phyloP scores from a whole-genome alignment of 768 basidiomycete species.

The Hericium rajendrae region DNA sequence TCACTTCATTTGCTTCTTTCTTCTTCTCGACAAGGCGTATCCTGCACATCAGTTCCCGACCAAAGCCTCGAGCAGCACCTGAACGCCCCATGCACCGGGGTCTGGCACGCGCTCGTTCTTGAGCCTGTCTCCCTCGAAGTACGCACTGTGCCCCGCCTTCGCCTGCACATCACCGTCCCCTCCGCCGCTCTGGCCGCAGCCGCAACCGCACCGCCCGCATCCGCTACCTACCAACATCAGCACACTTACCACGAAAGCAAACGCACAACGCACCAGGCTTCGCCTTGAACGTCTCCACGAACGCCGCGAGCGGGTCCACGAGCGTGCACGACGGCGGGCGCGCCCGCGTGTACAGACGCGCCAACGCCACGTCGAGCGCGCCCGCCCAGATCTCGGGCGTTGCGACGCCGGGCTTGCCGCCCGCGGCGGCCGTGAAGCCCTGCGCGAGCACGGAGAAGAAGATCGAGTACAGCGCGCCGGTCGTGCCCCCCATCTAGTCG shows the following conservation, averaged over 20 bases:
- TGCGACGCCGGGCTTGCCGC: slow-evolving; percentile 23
- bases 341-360: slow-evolving; percentile 74
- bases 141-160: slow-evolving; percentile 83
- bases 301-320: slow-evolving; percentile 83
- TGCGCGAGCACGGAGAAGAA: slow-evolving; percentile 86
- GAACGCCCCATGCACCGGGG: slow-evolving; percentile 90
- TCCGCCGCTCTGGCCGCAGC: slow-evolving; percentile 62
- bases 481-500: slow-evolving; percentile 85
- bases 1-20: too few relatives aligned
- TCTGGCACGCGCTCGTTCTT: slow-evolving; percentile 59
- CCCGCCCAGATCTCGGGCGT: slow-evolving; percentile 48
- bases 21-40: too few relatives aligned
- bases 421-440: slow-evolving; percentile 38
- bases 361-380: slow-evolving; percentile 49
- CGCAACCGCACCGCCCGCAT: slow-evolving; percentile 35
- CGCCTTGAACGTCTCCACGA: slow-evolving; percentile 40
- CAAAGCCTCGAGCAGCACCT: slow-evolving; percentile 56
- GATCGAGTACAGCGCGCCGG: slow-evolving; percentile 86
- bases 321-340: slow-evolving; percentile 86
- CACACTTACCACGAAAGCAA: not conserved
- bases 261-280: slow-evolving; percentile 9
- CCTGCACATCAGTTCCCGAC: too few relatives aligned
- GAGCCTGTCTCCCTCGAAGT: slow-evolving; percentile 64
- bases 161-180: slow-evolving; percentile 64
- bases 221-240: not conserved